These are phyloP conservation scores for Oryza australiensis DNA, from an alignment of 176 grass and related monocot species.

Conservation along the genomic window DNA sequence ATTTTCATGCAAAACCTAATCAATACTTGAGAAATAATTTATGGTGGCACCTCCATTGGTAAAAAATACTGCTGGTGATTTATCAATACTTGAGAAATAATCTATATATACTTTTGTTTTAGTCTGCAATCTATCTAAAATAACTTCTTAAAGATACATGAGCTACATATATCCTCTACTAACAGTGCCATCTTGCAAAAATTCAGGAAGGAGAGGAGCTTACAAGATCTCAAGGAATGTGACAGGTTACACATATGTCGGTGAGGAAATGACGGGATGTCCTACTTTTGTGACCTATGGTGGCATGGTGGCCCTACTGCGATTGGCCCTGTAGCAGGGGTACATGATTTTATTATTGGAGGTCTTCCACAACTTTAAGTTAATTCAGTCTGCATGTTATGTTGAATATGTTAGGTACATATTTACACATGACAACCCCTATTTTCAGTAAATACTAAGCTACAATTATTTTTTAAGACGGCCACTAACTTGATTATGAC, in stretches of 20 bases:
- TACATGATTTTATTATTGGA: conserved; percentile 68
- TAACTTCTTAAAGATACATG: conserved; percentile 11
- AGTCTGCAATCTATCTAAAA: conserved; percentile 17
- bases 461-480: conserved; percentile 21
- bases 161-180: conserved; percentile 27
- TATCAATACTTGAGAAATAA: background rate
- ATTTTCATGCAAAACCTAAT: background rate
- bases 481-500: conserved; percentile 10
- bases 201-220: conserved; percentile 63
- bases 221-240: conserved; percentile 58
- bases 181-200: conserved; percentile 10
- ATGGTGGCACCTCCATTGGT: background rate
- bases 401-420: conserved; percentile 48
- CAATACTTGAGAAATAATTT: background rate
- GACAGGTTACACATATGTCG: conserved; percentile 38
- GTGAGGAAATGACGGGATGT: conserved; percentile 54
- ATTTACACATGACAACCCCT: conserved; percentile 25
- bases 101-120: conserved; percentile 22
- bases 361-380: conserved; percentile 43
- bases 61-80: background rate
- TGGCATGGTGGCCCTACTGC: conserved; percentile 56
- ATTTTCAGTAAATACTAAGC: conserved; percentile 31
- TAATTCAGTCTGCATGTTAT: conserved; percentile 52
- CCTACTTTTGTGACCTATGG: conserved; percentile 57
- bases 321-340: conserved; percentile 66